Evolutionary conservation across 495 filamentous ascomycete genomes (phyloP).

Genomic region (Hyaloscypha finlandica): DNA sequence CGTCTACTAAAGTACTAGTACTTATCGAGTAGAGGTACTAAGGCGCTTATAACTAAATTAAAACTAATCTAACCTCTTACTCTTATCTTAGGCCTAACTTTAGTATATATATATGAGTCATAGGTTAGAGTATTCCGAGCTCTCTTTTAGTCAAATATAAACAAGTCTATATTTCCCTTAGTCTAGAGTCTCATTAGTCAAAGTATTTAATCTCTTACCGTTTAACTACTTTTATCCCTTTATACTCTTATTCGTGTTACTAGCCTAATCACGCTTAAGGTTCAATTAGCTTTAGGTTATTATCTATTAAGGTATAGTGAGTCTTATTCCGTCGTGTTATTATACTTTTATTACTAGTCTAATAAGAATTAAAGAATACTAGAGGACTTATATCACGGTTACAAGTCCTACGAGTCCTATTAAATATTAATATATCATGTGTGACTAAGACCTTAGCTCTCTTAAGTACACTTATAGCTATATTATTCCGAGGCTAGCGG

Average conservation of each 20-base stretch:
- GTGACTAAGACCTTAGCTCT: conserved; percentile 9
- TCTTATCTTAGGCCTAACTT: too few species aligned
- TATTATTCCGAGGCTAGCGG: neutral
- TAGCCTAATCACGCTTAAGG: too few species aligned
- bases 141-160: conserved; percentile 2
- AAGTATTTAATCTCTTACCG: neutral
- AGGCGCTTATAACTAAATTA: neutral
- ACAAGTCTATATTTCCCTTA: neutral
- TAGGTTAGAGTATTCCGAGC: neutral
- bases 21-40: neutral
- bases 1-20: neutral
- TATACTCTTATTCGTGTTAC: too few species aligned
- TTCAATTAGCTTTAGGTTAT: neutral
- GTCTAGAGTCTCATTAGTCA: neutral
- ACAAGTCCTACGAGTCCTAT: neutral
- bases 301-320: neutral
- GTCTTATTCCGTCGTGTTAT: neutral
- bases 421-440: conserved; percentile 1
- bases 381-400: neutral
- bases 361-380: neutral
- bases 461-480: conserved; percentile 9
- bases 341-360: neutral
- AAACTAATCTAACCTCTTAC: too few species aligned
- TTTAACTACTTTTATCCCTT: neutral
- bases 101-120: neutral